phyloP scores from a whole-genome alignment of 2,329 filamentous ascomycete genomes.

The Pyrenophora teres region DNA sequence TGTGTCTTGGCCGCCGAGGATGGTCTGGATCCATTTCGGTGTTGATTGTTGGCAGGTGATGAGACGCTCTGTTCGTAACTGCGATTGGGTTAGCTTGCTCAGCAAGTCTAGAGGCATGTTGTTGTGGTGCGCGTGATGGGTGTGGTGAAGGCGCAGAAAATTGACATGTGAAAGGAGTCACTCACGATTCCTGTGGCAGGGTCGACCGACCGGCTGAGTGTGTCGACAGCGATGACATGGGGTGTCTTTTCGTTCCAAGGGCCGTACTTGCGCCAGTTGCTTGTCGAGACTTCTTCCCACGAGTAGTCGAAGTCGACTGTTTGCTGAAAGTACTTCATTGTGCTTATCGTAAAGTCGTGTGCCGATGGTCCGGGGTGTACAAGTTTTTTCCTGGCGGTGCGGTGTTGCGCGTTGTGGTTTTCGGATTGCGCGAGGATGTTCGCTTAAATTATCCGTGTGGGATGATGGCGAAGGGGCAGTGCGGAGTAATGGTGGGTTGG shows the following conservation, averaged over 20 bases:
- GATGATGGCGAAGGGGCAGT: slow-evolving; percentile 1
- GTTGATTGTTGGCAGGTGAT: slow-evolving; percentile 68
- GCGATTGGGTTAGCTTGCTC: slow-evolving; percentile 15
- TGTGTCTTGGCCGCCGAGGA: slow-evolving; percentile 79
- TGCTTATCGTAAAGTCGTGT: slow-evolving; percentile 67
- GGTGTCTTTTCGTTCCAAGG: slow-evolving; percentile 99
- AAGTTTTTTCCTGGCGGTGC: background rate
- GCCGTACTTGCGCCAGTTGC: slow-evolving; percentile 98
- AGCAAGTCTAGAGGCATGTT: background rate
- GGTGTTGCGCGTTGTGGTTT: slow-evolving; percentile 6
- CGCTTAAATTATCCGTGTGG: slow-evolving; percentile 8
- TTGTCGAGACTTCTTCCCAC: slow-evolving; percentile 96
- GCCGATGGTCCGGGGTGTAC: slow-evolving; percentile 8
- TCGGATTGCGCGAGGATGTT: background rate
- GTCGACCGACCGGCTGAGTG: slow-evolving; percentile 73
- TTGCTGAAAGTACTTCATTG: slow-evolving; percentile 96
- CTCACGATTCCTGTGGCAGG: slow-evolving; percentile 68
- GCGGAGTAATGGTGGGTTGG: slow-evolving; percentile 9
- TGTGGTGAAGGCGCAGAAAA: background rate
- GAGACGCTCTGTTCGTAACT: slow-evolving; percentile 73
- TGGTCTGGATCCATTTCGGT: slow-evolving; percentile 77
- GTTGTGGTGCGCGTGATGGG: no score
- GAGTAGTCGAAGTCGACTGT: slow-evolving; percentile 93
- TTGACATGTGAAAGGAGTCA: slow-evolving; percentile 26
- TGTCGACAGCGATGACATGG: slow-evolving; percentile 95